Conservation (phyloP, 2,329 filamentous ascomycete species). For the Fusarium beomiforme region DNA sequence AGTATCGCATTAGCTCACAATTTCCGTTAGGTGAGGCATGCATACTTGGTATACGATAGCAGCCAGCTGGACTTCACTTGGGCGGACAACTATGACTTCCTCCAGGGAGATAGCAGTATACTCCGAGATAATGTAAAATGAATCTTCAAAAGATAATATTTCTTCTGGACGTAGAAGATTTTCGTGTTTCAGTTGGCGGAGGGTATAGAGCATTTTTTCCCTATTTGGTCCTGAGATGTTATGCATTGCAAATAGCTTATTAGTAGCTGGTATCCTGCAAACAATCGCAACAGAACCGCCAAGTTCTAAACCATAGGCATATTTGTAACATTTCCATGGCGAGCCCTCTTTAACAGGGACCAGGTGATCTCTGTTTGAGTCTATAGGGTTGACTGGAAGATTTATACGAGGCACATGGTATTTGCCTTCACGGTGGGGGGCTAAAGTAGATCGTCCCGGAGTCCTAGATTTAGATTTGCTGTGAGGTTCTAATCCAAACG, state of each 20-base stretch:
- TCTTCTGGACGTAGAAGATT: background rate
- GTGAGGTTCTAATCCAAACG: background rate
- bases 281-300: background rate
- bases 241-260: background rate
- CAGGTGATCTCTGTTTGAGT: background rate
- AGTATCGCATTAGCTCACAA: background rate
- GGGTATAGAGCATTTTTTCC: background rate
- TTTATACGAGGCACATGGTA: background rate
- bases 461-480: background rate
- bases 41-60: background rate
- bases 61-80: background rate
- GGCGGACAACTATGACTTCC: background rate
- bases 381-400: background rate
- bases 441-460: background rate
- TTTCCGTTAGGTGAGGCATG: background rate
- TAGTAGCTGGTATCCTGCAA: background rate
- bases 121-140: background rate
- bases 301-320: background rate
- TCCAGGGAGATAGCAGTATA: background rate
- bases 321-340: background rate
- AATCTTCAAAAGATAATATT: background rate
- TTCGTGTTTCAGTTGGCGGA: background rate
- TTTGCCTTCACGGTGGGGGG: background rate
- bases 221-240: background rate
- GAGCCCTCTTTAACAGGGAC: background rate